Base-by-base conservation (phyloP, 176 grass and related monocot genomes). In the Lolium perenne region DNA sequence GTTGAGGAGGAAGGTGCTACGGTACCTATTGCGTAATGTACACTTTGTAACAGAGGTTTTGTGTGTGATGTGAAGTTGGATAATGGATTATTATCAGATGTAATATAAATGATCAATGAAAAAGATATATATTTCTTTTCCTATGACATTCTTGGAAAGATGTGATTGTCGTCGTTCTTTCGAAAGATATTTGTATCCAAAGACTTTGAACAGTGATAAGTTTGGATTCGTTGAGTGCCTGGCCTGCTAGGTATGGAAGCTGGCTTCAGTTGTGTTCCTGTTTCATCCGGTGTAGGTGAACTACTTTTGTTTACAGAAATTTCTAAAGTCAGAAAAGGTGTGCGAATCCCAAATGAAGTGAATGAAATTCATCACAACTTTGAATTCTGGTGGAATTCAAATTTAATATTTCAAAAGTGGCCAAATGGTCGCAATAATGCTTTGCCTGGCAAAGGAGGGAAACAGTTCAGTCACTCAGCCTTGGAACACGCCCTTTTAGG, bases 1-100 rank as follows among this genome's bases (percentile, higher is more conserved):
- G 62, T 10, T 14, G 23, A 71, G 80, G 25, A 11, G 12, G 49
- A 55, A 1, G 38, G 32, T 82, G 80, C 10, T 46, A 46, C 4
- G 58, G 21, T 64, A 6, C 64, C 10, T 38, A 38, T 20, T 41
- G 20, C 49, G 16, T 23, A 82, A 35, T 70, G 12, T 43, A 82
- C 18, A 82, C 32, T 64, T 17, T 23, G 32, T 40, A 65, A 21
- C 26, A 2, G 43, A 55, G 3, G 11, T 67, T 59, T 26, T 77
- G 41, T 25, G 21, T 76, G 26, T 55, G 46, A 77, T 22, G 29
- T 77, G 8, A 85, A 54, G 59, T 25, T 32, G 53, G 83, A 54
- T 16, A 53, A 3, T 66, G 45, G 50, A 67, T 77, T 77, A 35
- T 53, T 67, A 50, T 55, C 9, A 17, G 46, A 64, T n/a, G 3